These are phyloP conservation scores for Kodamaea leandrae DNA, from an alignment of 805 yeast species.

Conservation along the genomic window DNA sequence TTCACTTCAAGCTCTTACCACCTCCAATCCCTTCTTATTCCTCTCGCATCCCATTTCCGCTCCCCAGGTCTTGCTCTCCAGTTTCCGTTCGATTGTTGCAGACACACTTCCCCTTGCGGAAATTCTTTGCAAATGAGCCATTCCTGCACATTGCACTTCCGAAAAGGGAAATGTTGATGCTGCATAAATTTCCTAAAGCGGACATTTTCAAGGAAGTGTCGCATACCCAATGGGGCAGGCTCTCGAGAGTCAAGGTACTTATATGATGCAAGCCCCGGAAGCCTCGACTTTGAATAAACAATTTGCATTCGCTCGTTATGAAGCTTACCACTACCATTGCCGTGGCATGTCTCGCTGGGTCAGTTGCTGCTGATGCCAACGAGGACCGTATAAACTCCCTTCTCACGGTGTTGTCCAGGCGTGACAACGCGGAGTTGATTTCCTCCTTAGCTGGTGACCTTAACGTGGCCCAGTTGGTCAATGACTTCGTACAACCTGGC, in stretches of 20 bases:
- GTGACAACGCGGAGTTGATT: slow-evolving; percentile 9
- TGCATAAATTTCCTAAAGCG: neutral
- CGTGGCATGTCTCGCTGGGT: slow-evolving; percentile 8
- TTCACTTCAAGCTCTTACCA: too few relatives aligned
- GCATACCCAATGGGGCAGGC: neutral
- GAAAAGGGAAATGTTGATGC: neutral
- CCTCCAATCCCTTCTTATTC: too few relatives aligned
- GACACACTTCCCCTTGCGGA: slow-evolving; percentile 2
- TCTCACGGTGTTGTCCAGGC: slow-evolving; percentile 9
- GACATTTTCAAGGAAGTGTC: neutral
- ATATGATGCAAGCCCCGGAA: neutral
- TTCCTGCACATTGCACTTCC: slow-evolving; percentile 1
- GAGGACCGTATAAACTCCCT: slow-evolving; percentile 5
- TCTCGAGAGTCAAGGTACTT: neutral
- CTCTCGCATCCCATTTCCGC: too few relatives aligned
- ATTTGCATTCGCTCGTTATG: slow-evolving; percentile 3
- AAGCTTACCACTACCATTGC: slow-evolving; percentile 4
- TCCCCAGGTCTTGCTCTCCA: too few relatives aligned
- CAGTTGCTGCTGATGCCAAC: slow-evolving; percentile 3
- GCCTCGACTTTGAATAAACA: neutral
- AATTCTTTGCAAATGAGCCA: neutral
- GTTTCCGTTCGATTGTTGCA: too few relatives aligned
- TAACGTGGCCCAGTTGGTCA: slow-evolving; percentile 3
- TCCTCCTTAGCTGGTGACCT: slow-evolving; percentile 4
- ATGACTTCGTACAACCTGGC: neutral